Evolutionary conservation across 176 grass and related monocot species (phyloP), one percentile per base, ranked within the genome.

Genomic region (Triticum monococcum): DNA sequence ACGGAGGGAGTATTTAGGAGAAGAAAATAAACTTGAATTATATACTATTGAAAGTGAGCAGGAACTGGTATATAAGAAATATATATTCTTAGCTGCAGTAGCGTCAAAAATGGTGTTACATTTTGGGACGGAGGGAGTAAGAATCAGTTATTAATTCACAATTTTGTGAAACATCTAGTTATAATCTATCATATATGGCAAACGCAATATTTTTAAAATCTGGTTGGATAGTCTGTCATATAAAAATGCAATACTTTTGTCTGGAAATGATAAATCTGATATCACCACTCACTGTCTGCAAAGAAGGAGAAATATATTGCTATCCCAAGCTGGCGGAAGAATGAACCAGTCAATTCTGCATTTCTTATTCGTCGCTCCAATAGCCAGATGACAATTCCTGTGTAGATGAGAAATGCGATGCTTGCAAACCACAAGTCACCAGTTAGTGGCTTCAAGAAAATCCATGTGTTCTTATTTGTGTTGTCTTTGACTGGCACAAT

Each of bases 371-470:
- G 65, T 23, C 69, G 73, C 37, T 91, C 89, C 63, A 91, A 56
- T 12, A 79, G 25, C 84, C 84, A 91, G 20, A 91, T 75, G n/a
- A 73, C 62, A 46, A 70, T 9, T 28, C 86, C 89, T 17, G 81
- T 93, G 56, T 82, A 91, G n/a, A 95, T 63, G 28, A 95, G 85
- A 81, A 95, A 95, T n/a, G 60, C 72, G 2, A 65, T 76, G 24
- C 77, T 87, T 28, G 64, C 91, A 64, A 85, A 35, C 94, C 94
- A 96, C 68, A 96, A 31, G 17, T 83, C 77, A 30, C 4, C 8
- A 57, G 87, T 77, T 66, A 95, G 43, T 72, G 94, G 94, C 64
- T 95, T 91, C 26, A 85, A 40, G 86, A 95, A 93, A 48, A 91
- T 52, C 91, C 91, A 93, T 0, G 36, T 75, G 22, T 80, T 85